Evolutionary conservation across 2,329 filamentous ascomycete species (phyloP).

Genomic region (Fusarium falciforme): DNA sequence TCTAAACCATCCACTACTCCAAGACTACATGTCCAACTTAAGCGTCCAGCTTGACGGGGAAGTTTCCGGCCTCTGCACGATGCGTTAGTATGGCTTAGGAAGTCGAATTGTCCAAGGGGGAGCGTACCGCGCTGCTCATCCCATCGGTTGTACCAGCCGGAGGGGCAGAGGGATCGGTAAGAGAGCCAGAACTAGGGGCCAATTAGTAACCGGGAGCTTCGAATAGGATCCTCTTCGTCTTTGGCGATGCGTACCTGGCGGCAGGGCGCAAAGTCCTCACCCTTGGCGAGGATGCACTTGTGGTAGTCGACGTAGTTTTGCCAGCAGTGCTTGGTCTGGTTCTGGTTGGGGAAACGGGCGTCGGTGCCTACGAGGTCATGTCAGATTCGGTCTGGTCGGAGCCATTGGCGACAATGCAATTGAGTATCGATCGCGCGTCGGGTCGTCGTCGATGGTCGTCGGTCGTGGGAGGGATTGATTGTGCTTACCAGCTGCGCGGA

Average conservation of each 20-base stretch:
- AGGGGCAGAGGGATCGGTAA: slow-evolving; percentile 97
- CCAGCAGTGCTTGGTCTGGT: slow-evolving; percentile 99
- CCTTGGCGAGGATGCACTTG: slow-evolving; percentile 99
- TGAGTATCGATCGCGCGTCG: slow-evolving; percentile 41
- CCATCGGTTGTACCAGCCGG: slow-evolving; percentile 93
- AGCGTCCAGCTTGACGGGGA: slow-evolving; percentile 73
- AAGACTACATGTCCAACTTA: slow-evolving; percentile 52
- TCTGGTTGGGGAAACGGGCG: slow-evolving; percentile 98
- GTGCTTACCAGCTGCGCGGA: slow-evolving; percentile 58
- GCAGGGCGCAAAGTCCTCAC: slow-evolving; percentile 98
- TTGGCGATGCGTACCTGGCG: slow-evolving; percentile 75
- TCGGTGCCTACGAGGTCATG: slow-evolving; percentile 79
- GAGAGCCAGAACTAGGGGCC: slow-evolving; percentile 86
- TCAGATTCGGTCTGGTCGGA: slow-evolving; percentile 23
- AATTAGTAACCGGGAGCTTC: slow-evolving; percentile 30
- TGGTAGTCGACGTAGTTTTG: slow-evolving; percentile 99
- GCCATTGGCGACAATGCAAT: slow-evolving; percentile 33
- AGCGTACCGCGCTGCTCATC: slow-evolving; percentile 93
- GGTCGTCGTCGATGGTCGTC: slow-evolving; percentile 29
- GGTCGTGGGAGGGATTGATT: slow-evolving; percentile 27
- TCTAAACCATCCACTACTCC: slow-evolving; percentile 45
- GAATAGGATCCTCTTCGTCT: background rate
- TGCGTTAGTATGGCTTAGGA: slow-evolving; percentile 43
- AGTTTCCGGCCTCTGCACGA: slow-evolving; percentile 72
- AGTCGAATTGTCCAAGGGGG: background rate